phyloP scores from a whole-genome alignment of 495 filamentous ascomycete species.

The Lentithecium fluviatile region DNA sequence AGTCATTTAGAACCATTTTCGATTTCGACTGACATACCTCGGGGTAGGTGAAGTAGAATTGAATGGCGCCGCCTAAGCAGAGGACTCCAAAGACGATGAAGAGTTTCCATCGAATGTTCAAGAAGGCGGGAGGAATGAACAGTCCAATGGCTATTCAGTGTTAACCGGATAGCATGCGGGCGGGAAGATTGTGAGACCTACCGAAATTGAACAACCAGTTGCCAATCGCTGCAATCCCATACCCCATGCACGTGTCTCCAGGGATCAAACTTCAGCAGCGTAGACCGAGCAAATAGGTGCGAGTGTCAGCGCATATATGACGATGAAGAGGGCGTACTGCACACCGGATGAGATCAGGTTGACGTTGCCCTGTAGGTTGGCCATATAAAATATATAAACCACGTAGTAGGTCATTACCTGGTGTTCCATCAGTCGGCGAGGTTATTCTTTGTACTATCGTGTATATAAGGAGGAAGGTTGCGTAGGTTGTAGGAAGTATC shows the following conservation, averaged over 20 bases:
- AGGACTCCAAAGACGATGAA: constrained; percentile 76
- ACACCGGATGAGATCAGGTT: constrained; percentile 67
- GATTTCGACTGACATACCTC: constrained; percentile 43
- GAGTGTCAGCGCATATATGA: constrained; percentile 70
- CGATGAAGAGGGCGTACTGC: constrained; percentile 76
- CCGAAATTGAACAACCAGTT: constrained; percentile 61
- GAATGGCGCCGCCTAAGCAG: constrained; percentile 60
- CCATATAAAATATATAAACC: constrained; percentile 72
- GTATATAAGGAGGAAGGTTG: too few species aligned
- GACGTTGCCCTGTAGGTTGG: constrained; percentile 60
- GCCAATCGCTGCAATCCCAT: constrained; percentile 65
- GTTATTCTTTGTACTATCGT: too few species aligned
- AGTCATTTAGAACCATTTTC: neutral
- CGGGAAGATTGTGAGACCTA: constrained; percentile 33
- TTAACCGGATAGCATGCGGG: too few species aligned
- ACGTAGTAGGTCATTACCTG: constrained; percentile 62
- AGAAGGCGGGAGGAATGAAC: constrained; percentile 68
- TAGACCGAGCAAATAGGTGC: constrained; percentile 72
- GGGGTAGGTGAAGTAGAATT: constrained; percentile 67
- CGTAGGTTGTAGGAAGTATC: constrained; percentile 70
- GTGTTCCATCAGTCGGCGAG: too few species aligned
- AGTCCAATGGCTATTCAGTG: constrained; percentile 68
- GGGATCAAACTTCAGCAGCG: constrained; percentile 71
- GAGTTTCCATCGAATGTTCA: constrained; percentile 68
- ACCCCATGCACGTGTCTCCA: constrained; percentile 70